phyloP scores from a whole-genome alignment of 2,329 filamentous ascomycete genomes.

The Dendryphion nanum region DNA sequence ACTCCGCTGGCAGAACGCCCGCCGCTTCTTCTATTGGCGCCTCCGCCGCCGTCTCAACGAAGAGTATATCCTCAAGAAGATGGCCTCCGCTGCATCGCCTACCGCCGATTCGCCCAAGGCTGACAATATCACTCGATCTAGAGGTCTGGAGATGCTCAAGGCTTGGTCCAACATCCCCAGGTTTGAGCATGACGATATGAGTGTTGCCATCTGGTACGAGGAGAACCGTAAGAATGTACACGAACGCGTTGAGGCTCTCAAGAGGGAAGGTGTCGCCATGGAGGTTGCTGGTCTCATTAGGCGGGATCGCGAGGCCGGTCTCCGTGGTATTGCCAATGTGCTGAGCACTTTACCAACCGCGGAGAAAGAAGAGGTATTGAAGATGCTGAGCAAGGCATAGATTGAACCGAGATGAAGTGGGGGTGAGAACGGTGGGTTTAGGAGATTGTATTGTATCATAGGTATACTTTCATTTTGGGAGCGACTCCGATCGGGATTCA shows the following conservation, averaged over 20 bases:
- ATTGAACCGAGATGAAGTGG: too few species aligned
- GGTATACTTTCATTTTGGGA: too few species aligned
- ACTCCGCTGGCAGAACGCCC: conserved; percentile 82
- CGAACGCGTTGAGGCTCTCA: conserved; percentile 80
- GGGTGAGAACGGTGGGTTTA: too few species aligned
- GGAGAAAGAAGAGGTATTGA: conserved; percentile 82
- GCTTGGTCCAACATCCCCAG: conserved; percentile 78
- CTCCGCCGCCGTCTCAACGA: conserved; percentile 94
- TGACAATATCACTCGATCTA: conserved; percentile 53
- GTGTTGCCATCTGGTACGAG: conserved; percentile 94
- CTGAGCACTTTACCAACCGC: conserved; percentile 82
- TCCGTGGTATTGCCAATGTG: conserved; percentile 84
- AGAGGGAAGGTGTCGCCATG: conserved; percentile 68
- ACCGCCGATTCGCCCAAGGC: conserved; percentile 36
- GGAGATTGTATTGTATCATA: too few species aligned
- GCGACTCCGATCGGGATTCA: too few species aligned
- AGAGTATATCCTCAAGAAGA: conserved; percentile 93
- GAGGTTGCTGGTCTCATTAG: conserved; percentile 69
- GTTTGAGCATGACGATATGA: conserved; percentile 76
- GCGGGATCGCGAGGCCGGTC: conserved; percentile 64
- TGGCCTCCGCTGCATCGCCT: conserved; percentile 55
- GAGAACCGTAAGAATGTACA: conserved; percentile 82
- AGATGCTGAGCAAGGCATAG: conserved; percentile 48
- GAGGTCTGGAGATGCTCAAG: conserved; percentile 72
- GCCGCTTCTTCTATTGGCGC: conserved; percentile 99